Evolutionary conservation across 495 filamentous ascomycete genomes (phyloP), one percentile per base, ranked within the genome.

Genomic region (Staphylotrichum tortipilum): DNA sequence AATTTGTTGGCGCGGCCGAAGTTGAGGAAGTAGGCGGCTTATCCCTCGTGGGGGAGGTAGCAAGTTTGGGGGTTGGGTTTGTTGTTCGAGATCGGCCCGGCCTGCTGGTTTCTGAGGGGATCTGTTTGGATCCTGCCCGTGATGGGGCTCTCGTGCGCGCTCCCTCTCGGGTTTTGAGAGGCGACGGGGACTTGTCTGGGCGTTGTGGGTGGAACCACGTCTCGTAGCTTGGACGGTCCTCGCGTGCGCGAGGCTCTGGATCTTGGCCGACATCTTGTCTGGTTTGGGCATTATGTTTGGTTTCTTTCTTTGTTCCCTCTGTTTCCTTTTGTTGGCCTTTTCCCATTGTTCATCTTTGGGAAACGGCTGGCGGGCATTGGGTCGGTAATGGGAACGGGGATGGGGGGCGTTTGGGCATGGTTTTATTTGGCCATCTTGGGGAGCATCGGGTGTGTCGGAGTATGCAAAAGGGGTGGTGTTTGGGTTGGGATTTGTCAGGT

Each of bases 1-100:
- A 71, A 77, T 40, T 72, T 76, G 74, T 67, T 79, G 10, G 67
- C 77, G 30, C 60, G 68, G 38, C 77, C 77, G 2, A 79, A 79
- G 65, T 51, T 59, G 43, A 63, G 75, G 40, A 71, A 68, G 60
- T 75, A 55, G 62, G 36, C 23, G 31, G 41, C 3, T 8, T 23
- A 8, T 26, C 17, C 30, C 28, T 19, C 8, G 14, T 18, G 33
- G 19, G 38, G 12, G 42, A 38, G 42, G 9, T 28, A n/a, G n/a
- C n/a, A n/a, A n/a, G n/a, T n/a, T n/a, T n/a, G n/a, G 23, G 7
- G n/a, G 2, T 15, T 3, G n/a, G 23, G 23, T 29, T 9, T 42
- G 29, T 10, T 10, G 10, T 21, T 11, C 8, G 18, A 17, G 4
- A 26, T 28, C 26, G 6, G 26, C 10, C 1, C 10, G 26, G 10